These are phyloP conservation scores for Boletales sp. DNA, from an alignment of 768 basidiomycete genomes.

Conservation along the genomic window DNA sequence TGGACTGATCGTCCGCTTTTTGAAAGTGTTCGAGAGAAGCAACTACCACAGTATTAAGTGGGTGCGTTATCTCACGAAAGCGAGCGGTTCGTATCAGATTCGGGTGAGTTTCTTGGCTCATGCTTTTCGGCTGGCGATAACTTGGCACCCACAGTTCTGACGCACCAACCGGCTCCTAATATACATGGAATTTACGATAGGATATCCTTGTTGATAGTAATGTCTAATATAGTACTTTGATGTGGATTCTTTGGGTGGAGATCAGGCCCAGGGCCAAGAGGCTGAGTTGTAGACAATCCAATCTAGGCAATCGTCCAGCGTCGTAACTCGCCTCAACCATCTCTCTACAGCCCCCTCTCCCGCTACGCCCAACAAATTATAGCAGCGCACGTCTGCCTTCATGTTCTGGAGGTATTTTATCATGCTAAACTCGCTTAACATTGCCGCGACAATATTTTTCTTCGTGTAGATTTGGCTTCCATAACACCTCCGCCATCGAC, in stretches of 20 bases:
- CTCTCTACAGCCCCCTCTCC: not conserved
- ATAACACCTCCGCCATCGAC: slow-evolving; percentile 87
- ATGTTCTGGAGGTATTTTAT: slow-evolving; percentile 49
- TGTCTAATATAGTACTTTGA: slow-evolving; percentile 23
- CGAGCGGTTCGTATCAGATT: slow-evolving; percentile 91
- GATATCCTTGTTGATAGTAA: slow-evolving; percentile 20
- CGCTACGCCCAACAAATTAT: slow-evolving; percentile 2
- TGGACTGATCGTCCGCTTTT: slow-evolving; percentile 91
- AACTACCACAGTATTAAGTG: slow-evolving; percentile 94
- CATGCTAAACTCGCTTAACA: not conserved
- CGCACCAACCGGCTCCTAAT: slow-evolving; percentile 8
- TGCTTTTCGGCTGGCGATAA: not conserved
- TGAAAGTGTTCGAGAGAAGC: slow-evolving; percentile 97
- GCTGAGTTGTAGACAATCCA: slow-evolving; percentile 9
- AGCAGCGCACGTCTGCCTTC: slow-evolving; percentile 20
- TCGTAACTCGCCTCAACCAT: slow-evolving; percentile 21
- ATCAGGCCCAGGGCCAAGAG: slow-evolving; percentile 1
- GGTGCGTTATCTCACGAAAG: slow-evolving; percentile 94
- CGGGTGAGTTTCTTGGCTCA: slow-evolving; percentile 54
- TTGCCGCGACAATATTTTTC: slow-evolving; percentile 2
- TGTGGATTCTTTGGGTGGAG: slow-evolving; percentile 5
- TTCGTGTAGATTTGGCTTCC: slow-evolving; percentile 76
- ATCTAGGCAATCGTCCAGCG: slow-evolving; percentile 22
- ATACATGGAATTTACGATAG: slow-evolving; percentile 26
- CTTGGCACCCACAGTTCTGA: slow-evolving; percentile 25